Base-by-base conservation (phyloP, 495 filamentous ascomycete species). In the Achaetomiella virescens region DNA sequence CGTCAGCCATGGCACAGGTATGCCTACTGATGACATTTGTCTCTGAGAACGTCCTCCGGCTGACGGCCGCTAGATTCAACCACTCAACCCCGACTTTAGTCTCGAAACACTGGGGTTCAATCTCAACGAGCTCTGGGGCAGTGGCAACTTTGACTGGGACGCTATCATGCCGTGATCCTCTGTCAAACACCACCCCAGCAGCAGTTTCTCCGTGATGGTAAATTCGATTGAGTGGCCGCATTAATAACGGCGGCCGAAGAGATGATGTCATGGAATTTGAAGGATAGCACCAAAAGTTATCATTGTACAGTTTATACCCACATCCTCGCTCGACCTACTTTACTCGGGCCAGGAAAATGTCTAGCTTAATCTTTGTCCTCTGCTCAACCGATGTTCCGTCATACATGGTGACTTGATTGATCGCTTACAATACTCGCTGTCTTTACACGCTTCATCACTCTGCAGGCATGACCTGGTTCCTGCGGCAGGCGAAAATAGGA, bases 71-170 rank as follows among this genome's bases (percentile, higher is more conserved):
- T 46, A 57, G 54, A 50, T 57, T 1, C 38, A 61, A 43, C 58
- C 61, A 2, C 20, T 63, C 20, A 59, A 65, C 25, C 51, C 62
- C 1, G 68, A 69, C 4, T 66, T 67, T 25, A 65, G 36, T 27
- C 51, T 68, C 14, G 67, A 70, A 44, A 25, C 52, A 0, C 38
- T 71, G 52, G 69, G 67, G 8, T 37, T 62, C 4, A 66, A 70
- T 24, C 48, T 71, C 33, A 69, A 71, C 45, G 67, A 70, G 51
- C 57, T 71, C 0, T 71, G 69, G 69, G 64, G 63, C 49, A 71
- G 12, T 53, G 62, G 60, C 38, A 60, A 38, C 37, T 61, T 56
- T 48, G 59, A 61, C 21, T 61, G 59, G 59, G 59, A 61, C 12
- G 44, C 54, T 8, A 60, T 52, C 56, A 62, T 56, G 54, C 35